Evolutionary conservation across 257 asterid genomes (phyloP).

Genomic region (Vinca minor): DNA sequence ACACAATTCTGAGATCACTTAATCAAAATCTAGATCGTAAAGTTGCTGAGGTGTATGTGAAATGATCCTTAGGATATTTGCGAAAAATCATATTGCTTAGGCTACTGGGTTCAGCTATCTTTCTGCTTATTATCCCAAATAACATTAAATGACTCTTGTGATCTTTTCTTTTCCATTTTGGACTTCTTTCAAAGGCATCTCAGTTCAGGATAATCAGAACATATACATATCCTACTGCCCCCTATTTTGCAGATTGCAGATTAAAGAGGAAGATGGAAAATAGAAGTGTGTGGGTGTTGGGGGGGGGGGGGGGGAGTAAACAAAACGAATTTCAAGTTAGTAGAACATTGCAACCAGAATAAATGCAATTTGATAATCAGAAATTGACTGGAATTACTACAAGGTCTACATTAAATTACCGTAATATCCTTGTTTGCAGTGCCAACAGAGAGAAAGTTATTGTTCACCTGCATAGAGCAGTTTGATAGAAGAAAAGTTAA

Average conservation of each 20-base stretch:
- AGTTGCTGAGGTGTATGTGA: neutral
- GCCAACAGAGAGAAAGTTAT: conserved; percentile 93
- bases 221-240: neutral
- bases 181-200: neutral
- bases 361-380: neutral
- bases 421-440: conserved; percentile 77
- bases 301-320: neutral
- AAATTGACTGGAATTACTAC: conserved; percentile 7
- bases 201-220: neutral
- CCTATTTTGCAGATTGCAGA: neutral
- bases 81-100: neutral
- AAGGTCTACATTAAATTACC: conserved; percentile 37
- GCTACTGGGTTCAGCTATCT: neutral
- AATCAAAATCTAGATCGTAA: neutral
- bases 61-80: neutral
- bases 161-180: neutral
- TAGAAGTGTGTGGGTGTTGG: no score
- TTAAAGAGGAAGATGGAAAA: neutral
- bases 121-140: neutral
- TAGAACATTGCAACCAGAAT: neutral
- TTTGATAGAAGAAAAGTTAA: neutral
- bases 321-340: neutral
- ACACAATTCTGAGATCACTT: neutral
- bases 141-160: no score
- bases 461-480: conserved; percentile 62